phyloP scores from a whole-genome alignment of 257 asterid genomes.

The Ilex asprella region DNA sequence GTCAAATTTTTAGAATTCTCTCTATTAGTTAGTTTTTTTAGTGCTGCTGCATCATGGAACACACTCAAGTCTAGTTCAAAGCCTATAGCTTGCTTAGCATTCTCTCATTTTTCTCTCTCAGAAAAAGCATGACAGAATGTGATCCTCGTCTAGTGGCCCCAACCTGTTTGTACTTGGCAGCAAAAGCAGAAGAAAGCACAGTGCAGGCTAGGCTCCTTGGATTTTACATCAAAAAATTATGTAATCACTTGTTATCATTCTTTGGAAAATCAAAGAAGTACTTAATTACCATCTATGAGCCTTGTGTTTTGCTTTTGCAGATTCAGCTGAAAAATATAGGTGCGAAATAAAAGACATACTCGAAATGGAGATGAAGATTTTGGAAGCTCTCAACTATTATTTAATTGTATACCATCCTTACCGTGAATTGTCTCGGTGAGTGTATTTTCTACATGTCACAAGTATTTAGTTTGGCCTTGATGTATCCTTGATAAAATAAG shows the following conservation, averaged over 20 bases:
- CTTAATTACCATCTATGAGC: not conserved
- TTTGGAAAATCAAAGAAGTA: not conserved
- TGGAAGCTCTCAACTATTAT: constrained; percentile 92
- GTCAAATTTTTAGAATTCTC: too few species aligned
- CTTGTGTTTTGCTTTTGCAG: constrained; percentile 40
- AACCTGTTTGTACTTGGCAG: constrained; percentile 89
- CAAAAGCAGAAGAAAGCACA: constrained; percentile 97
- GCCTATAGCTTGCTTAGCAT: too few species aligned
- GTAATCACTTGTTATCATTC: constrained; percentile 29
- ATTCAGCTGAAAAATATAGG: constrained; percentile 65
- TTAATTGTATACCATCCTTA: constrained; percentile 92
- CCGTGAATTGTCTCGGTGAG: constrained; percentile 78
- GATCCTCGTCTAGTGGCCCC: constrained; percentile 97
- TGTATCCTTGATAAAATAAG: too few species aligned
- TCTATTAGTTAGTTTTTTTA: too few species aligned
- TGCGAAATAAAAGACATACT: constrained; percentile 86
- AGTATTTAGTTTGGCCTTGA: too few species aligned
- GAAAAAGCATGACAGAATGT: constrained; percentile 81
- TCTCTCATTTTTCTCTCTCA: constrained; percentile 22
- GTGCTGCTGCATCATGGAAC: too few species aligned
- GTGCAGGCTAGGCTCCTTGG: constrained; percentile 85
- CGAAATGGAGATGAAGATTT: constrained; percentile 95
- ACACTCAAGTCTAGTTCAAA: too few species aligned
- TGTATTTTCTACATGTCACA: constrained; percentile 4
- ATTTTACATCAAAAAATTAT: constrained; percentile 73